Percentiles rank a stretch among this genome's conserved stretches.
Conservation (phyloP, 164 flowering plant species). For the Tetrastigma voinierianum region DNA sequence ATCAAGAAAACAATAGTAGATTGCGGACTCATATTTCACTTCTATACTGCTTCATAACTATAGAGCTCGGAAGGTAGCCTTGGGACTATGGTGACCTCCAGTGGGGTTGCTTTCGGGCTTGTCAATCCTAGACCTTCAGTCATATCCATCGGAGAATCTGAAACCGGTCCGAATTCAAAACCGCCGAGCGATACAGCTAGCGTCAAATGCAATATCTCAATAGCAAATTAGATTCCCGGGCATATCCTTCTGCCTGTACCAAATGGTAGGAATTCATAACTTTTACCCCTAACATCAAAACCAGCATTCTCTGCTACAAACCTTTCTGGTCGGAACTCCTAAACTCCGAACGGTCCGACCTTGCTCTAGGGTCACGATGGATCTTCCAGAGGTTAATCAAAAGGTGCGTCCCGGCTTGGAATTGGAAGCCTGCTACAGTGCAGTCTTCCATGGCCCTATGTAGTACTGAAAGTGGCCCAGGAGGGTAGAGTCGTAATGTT, state of each 20-base stretch:
- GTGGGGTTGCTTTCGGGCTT: too few relatives aligned
- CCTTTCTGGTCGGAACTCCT: slow-evolving; percentile 32
- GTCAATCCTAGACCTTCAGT: too few relatives aligned
- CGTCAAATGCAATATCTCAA: slow-evolving; percentile 20
- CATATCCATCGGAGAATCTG: slow-evolving; percentile 13
- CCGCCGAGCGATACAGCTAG: slow-evolving; percentile 29
- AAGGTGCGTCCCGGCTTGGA: slow-evolving; percentile 25
- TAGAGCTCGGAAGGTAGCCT: too few relatives aligned
- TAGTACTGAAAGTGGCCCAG: slow-evolving; percentile 13
- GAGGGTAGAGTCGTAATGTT: too few relatives aligned
- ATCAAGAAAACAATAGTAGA: too few relatives aligned
- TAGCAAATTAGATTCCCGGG: slow-evolving; percentile 19
- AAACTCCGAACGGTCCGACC: slow-evolving; percentile 31
- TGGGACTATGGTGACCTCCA: too few relatives aligned
- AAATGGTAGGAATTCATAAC: slow-evolving; percentile 25
- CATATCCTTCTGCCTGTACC: slow-evolving; percentile 33
- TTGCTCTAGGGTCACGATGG: slow-evolving; percentile 32
- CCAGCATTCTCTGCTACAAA: slow-evolving; percentile 19
- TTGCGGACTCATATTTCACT: too few relatives aligned
- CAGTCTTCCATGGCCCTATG: slow-evolving; percentile 26
- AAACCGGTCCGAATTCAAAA: slow-evolving; percentile 14
- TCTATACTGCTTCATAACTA: too few relatives aligned
- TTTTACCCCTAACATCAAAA: slow-evolving; percentile 13
- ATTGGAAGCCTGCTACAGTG: slow-evolving; percentile 23
- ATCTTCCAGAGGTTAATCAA: slow-evolving; percentile 35